Evolutionary conservation across 768 basidiomycete genomes (phyloP).

Genomic region (Russula ochroleuca): DNA sequence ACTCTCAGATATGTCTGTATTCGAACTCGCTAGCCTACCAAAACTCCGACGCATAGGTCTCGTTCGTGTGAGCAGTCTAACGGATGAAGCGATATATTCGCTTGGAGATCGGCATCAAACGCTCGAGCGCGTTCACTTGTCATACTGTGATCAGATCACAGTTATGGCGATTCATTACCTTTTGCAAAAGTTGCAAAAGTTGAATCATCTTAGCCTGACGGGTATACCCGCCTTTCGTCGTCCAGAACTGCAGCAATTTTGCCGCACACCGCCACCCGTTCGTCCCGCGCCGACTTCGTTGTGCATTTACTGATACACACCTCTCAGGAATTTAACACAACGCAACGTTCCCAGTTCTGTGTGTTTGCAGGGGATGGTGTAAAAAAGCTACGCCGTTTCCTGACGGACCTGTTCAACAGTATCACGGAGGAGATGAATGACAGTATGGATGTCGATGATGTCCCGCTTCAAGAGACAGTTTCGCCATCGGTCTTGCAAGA

Average conservation of each 20-base stretch:
- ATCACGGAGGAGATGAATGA: constrained; percentile 60
- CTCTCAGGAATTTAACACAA: constrained; percentile 81
- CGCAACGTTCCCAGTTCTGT: constrained; percentile 87
- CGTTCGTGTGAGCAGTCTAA: constrained; percentile 87
- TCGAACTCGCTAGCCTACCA: constrained; percentile 81
- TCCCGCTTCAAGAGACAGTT: constrained; percentile 33
- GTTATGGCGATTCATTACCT: constrained; percentile 90
- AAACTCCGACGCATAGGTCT: constrained; percentile 94
- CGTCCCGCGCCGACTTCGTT: constrained; percentile 31
- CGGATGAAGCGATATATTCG: constrained; percentile 88
- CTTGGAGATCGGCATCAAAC: constrained; percentile 81
- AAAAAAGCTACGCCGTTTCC: constrained; percentile 68
- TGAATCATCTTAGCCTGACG: constrained; percentile 95
- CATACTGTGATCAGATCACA: constrained; percentile 93
- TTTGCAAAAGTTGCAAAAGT: constrained; percentile 78
- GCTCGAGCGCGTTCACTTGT: constrained; percentile 93
- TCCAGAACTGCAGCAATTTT: constrained; percentile 82
- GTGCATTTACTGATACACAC: constrained; percentile 2
- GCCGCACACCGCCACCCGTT: constrained; percentile 82
- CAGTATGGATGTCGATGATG: constrained; percentile 33
- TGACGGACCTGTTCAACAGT: constrained; percentile 71
- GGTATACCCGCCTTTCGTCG: constrained; percentile 91
- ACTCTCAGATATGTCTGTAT: constrained; percentile 90
- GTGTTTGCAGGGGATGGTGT: constrained; percentile 96
- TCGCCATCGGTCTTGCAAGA: constrained; percentile 7